These are phyloP conservation scores for Tuber umbilicatum DNA, from an alignment of 495 filamentous ascomycete genomes.

Conservation along the genomic window DNA sequence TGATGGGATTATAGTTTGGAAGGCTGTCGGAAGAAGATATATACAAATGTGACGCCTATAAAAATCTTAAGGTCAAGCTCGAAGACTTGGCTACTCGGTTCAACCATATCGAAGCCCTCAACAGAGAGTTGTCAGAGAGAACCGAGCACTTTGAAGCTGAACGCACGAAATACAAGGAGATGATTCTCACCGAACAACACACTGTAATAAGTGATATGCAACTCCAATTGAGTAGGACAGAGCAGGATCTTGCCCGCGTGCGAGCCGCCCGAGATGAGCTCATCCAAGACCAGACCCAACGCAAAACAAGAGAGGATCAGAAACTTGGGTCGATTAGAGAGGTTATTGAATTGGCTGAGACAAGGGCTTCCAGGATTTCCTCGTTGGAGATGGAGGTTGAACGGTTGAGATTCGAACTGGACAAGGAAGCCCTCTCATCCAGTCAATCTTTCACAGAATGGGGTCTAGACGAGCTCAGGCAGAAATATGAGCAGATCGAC, in stretches of 20 bases:
- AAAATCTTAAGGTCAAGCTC: constrained; percentile 77
- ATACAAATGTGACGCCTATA: constrained; percentile 84
- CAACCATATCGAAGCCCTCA: constrained; percentile 84
- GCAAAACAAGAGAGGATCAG: constrained; percentile 70
- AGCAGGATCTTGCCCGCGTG: constrained; percentile 79
- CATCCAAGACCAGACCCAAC: constrained; percentile 69
- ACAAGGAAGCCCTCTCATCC: constrained; percentile 46
- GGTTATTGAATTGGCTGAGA: constrained; percentile 68
- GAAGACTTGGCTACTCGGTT: constrained; percentile 87
- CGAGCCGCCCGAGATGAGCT: constrained; percentile 76
- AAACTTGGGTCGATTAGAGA: constrained; percentile 61
- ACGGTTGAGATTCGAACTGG: constrained; percentile 52
- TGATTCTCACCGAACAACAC: constrained; percentile 71
- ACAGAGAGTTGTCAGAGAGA: constrained; percentile 76
- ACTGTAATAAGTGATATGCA: constrained; percentile 65
- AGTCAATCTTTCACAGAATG: constrained; percentile 50
- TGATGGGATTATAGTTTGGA: constrained; percentile 52
- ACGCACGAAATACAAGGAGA: constrained; percentile 68
- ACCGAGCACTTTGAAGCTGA: constrained; percentile 78
- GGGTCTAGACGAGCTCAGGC: constrained; percentile 60
- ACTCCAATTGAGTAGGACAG: constrained; percentile 68
- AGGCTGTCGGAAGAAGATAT: constrained; percentile 88
- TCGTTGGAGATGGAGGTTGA: constrained; percentile 76
- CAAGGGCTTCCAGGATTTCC: constrained; percentile 65
- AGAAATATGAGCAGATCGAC: constrained; percentile 64